Evolutionary conservation across 345 rosid species (phyloP).

Genomic region (Eucalyptus globulus): DNA sequence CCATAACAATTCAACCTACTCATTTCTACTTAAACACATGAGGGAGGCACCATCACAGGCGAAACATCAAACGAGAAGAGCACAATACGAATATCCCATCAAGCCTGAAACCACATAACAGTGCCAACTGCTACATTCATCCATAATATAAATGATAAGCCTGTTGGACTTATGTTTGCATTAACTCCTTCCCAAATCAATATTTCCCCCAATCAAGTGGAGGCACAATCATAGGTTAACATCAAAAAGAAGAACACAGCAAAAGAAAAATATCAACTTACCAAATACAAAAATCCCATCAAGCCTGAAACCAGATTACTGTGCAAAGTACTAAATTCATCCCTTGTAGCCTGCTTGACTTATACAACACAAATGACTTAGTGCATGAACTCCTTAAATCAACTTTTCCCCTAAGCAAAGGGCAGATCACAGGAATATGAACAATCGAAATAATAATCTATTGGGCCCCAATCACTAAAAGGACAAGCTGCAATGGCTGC

Average conservation of each 20-base stretch:
- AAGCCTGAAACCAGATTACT: background rate
- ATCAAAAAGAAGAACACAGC: background rate
- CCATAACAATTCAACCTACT: background rate
- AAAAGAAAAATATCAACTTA: background rate
- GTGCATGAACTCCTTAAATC: background rate
- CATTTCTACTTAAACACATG: background rate
- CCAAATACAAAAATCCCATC: background rate
- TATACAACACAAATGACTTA: background rate
- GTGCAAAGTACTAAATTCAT: background rate
- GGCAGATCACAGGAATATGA: background rate
- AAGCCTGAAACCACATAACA: background rate
- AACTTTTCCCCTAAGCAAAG: background rate
- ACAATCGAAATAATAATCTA: background rate
- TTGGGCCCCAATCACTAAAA: background rate
- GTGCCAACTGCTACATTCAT: background rate
- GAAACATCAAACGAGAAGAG: background rate
- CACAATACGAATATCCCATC: background rate
- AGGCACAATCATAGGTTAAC: background rate
- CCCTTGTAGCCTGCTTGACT: background rate
- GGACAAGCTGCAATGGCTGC: background rate
- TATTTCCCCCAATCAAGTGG: background rate
- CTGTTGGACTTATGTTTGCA: background rate
- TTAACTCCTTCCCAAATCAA: background rate
- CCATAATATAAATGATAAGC: background rate
- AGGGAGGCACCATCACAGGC: background rate